Evolutionary conservation across 306 rosid genomes (phyloP).

Genomic region (Inga oerstediana): DNA sequence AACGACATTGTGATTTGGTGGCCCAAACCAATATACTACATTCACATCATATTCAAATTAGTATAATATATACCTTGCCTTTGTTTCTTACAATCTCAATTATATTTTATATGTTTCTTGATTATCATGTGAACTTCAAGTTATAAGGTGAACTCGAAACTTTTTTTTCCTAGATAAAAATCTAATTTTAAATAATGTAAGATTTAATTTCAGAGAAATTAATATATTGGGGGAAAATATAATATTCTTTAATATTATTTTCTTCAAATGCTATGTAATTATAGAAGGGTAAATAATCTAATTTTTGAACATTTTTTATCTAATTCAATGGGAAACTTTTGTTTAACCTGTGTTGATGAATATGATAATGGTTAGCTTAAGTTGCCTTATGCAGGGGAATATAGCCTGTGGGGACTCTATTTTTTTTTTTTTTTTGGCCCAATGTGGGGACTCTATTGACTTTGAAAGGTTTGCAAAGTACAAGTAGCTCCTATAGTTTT

Average conservation of each 20-base stretch:
- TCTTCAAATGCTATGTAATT: neutral
- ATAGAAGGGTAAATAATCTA: neutral
- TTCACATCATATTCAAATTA: constrained; percentile 13
- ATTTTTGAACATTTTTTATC: too few relatives aligned
- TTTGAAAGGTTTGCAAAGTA: neutral
- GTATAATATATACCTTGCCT: neutral
- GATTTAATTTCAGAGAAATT: too few relatives aligned
- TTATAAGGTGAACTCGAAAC: neutral
- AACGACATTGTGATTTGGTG: constrained; percentile 70
- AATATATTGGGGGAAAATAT: too few relatives aligned
- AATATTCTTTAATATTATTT: too few relatives aligned
- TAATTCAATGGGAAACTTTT: neutral
- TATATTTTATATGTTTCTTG: neutral
- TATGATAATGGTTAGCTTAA: neutral
- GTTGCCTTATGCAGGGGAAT: neutral
- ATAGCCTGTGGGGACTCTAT: neutral
- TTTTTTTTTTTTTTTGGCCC: too few relatives aligned
- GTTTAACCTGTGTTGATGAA: neutral
- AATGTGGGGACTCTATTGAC: neutral
- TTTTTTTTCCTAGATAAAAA: too few relatives aligned
- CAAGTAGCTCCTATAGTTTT: neutral
- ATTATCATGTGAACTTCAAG: neutral
- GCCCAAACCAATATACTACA: constrained; percentile 47
- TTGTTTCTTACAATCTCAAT: neutral
- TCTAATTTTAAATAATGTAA: too few relatives aligned